phyloP scores from a whole-genome alignment of 805 yeast species.

The Starmerella asiatica region DNA sequence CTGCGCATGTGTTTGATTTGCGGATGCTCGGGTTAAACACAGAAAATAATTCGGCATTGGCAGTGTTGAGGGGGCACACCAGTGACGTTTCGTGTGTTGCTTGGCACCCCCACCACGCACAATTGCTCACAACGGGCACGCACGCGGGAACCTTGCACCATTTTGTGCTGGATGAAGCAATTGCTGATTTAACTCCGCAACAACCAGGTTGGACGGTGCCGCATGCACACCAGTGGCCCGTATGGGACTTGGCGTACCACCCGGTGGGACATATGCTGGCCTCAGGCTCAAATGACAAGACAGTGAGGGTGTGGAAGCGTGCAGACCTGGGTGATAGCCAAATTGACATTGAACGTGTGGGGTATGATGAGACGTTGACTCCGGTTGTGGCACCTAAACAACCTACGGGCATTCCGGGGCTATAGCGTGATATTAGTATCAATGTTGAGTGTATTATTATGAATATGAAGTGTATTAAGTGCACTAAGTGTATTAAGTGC shows the following conservation, averaged over 20 bases:
- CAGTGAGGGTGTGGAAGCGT: conserved; percentile 88
- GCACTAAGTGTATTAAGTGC: no score
- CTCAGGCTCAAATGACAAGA: conserved; percentile 86
- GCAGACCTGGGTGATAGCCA: conserved; percentile 80
- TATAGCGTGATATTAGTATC: no score
- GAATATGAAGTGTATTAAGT: no score
- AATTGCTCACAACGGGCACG: conserved; percentile 69
- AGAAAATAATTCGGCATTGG: conserved; percentile 1
- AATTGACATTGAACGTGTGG: conserved; percentile 36
- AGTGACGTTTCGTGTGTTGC: conserved; percentile 72
- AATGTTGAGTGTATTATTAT: no score
- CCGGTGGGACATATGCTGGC: conserved; percentile 86
- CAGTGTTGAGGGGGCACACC: conserved; percentile 60
- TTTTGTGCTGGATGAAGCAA: conserved; percentile 44
- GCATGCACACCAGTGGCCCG: conserved; percentile 86
- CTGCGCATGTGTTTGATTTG: conserved; percentile 76
- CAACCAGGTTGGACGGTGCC: conserved; percentile 43
- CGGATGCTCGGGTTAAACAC: conserved; percentile 31
- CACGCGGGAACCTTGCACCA: conserved; percentile 80
- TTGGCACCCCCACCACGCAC: conserved; percentile 86
- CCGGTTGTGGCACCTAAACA: conserved; percentile 39
- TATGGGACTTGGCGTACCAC: conserved; percentile 80
- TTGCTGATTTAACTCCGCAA: conserved; percentile 23
- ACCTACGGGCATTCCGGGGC: no score
- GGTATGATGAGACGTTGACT: no score